Conservation (phyloP, 345 rosid genomes). For the Laguncularia racemosa region DNA sequence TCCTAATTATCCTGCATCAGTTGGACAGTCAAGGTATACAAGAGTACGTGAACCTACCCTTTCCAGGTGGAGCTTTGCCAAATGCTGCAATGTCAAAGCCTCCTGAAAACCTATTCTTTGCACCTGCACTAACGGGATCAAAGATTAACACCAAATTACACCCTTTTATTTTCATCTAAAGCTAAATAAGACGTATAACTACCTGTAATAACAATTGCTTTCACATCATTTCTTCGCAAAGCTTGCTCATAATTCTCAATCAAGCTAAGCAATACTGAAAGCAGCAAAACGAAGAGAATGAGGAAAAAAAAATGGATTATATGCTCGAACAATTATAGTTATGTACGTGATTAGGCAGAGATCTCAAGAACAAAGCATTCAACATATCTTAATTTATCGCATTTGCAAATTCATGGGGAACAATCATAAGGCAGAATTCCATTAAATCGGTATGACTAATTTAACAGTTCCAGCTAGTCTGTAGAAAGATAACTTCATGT, state of each 20-base stretch:
- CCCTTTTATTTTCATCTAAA: background rate
- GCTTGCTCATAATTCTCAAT: constrained; percentile 64
- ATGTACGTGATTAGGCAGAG: too few species aligned
- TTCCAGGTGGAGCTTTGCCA: constrained; percentile 39
- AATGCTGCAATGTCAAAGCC: constrained; percentile 81
- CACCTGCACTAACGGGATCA: constrained; percentile 39
- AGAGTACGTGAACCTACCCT: constrained; percentile 19
- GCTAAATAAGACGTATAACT: background rate
- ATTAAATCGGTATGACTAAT: too few species aligned
- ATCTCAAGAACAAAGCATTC: too few species aligned
- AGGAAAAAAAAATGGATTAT: background rate
- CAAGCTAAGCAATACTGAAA: constrained; percentile 55
- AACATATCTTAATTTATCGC: too few species aligned
- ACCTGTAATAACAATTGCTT: constrained; percentile 92
- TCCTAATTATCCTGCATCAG: background rate
- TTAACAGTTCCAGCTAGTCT: too few species aligned
- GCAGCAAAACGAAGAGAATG: constrained; percentile 6
- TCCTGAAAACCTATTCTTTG: constrained; percentile 84
- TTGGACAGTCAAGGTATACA: constrained; percentile 4
- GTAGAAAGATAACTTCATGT: too few species aligned
- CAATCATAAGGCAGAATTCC: too few species aligned
- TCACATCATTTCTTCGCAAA: constrained; percentile 75
- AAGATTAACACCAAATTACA: constrained; percentile 5
- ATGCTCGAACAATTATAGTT: too few species aligned
- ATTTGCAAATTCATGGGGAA: too few species aligned